Base-by-base conservation (phyloP, 345 rosid genomes). In the Psidium friedrichsthalianum region DNA sequence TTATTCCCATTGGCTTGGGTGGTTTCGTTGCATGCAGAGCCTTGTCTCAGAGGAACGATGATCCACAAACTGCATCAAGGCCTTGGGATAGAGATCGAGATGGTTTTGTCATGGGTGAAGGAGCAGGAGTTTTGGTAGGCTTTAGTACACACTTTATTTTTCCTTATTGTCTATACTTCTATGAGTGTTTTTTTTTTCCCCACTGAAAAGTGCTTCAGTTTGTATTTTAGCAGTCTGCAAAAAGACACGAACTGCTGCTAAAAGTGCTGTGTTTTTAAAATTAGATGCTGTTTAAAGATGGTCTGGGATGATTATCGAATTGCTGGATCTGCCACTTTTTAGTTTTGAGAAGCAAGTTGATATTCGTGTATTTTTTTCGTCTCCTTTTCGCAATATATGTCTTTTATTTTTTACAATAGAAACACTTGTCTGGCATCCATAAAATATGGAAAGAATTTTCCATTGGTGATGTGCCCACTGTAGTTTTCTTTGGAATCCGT, bases 21-120 rank as follows among this genome's bases (percentile, higher is more conserved):
- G 98, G 99, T 83, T 98, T 98, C 88, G 96, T 95, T 86, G 99
- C 99, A 25, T 98, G 99, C 58, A 93, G 99, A 91, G 99, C 99
- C 13, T 86, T 98, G 83, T 98, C 99, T 42, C 99, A 98, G 92
- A 93, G 99, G 87, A 98, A 98, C 86, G 99, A 95, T 91, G 99
- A 98, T 84, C 99, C 99, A 47, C 90, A 92, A 88, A 98, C 98
- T 9, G 99, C 99, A 56, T 98, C 99, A 24, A 94, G 99, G 94
- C 99, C 99, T 1, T 98, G 99, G 98, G 99, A 98, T 91, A 94
- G 87, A 89, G 95, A 87, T 85, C 90, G 99, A 87, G 99, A 98
- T 90, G 99, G 99, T 51, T 96, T 96, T 82, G 99, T 98, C 54
- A 94, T 98, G 99, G 99, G 99, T 82, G 99, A 98, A 92, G 99